Base-by-base conservation (phyloP, 2,329 filamentous ascomycete genomes). In the Microcyclosporella mali region DNA sequence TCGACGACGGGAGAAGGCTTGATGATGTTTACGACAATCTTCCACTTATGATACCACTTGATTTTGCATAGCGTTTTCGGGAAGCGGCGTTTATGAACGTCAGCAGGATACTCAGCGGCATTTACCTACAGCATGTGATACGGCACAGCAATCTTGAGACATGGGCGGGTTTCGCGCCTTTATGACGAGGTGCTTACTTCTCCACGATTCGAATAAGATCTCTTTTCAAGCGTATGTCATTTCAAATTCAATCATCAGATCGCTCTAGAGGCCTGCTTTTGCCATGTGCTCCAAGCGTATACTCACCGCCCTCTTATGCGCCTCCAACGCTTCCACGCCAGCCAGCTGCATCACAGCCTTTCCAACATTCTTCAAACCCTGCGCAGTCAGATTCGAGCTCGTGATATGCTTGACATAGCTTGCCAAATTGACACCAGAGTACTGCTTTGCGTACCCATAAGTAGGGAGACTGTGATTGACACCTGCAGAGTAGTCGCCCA, bases 321-420 rank as follows among this genome's bases (percentile, higher is more conserved):
- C 92, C 65, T 98, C 90, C 21, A 98, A 72, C 63, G 94, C 87
- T 67, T 98, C 92, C 2, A 97, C 89, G 60, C 86, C 85, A 17
- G 92, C 92, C 36, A 98, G 74, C 66, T 90, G 85, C 88, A 97
- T 95, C 40, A 98, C 92, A 3, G 92, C 88, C 40, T 74, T 71
- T 27, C 90, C 88, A 2, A 98, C 85, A 58, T 94, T 92, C 56
- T 77, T 77, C 49, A 98, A 71, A 16, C 92, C 92, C 58, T 95
- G 78, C 14, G 82, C 79, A 1, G 88, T 94, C 49, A 98, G 75
- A 65, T 94, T 86, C 0, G 88, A 88, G 70, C 86, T 92, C 29
- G 92, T 98, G 60, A 98, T 95, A 73, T 97, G 88, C 72, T 98
- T 98, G 65, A 95, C 78, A 69, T 95, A 98, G 2, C 90, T 97